Percentiles rank a stretch among this genome's conserved stretches.
phyloP scores from a whole-genome alignment of 768 basidiomycete genomes.

The Rhizopogon vinicolor region DNA sequence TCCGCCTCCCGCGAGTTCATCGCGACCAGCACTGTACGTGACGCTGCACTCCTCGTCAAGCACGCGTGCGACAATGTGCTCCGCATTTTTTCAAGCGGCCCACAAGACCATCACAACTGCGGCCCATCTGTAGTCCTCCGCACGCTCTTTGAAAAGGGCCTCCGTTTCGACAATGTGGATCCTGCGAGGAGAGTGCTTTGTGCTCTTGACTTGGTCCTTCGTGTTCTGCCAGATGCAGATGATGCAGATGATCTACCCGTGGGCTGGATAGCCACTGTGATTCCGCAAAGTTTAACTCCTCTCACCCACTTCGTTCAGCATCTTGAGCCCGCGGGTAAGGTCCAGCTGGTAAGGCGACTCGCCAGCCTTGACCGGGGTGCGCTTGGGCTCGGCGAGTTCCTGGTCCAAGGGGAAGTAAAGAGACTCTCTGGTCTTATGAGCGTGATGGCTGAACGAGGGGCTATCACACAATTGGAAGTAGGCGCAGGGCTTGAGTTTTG shows the following conservation, averaged over 20 bases:
- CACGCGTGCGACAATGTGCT: constrained; percentile 51
- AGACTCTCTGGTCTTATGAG: constrained; percentile 1
- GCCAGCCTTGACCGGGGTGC: constrained; percentile 51
- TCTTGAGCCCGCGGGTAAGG: constrained; percentile 52
- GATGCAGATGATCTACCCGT: constrained; percentile 8
- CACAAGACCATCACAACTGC: constrained; percentile 25
- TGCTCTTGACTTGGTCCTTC: constrained; percentile 51
- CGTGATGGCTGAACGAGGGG: constrained; percentile 23
- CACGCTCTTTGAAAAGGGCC: constrained; percentile 49
- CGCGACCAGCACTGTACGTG: constrained; percentile 3
- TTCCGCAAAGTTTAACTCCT: constrained; percentile 55
- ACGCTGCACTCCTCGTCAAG: constrained; percentile 40
- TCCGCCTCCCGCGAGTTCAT: constrained; percentile 26
- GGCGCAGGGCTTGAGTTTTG: constrained; percentile 44
- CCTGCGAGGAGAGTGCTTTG: constrained; percentile 55
- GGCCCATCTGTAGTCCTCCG: constrained; percentile 51
- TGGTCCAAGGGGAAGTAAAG: constrained; percentile 56
- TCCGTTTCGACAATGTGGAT: constrained; percentile 38
- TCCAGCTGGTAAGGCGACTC: constrained; percentile 50
- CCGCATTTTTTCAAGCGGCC: constrained; percentile 31
- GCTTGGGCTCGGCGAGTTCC: constrained; percentile 40
- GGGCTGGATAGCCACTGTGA: constrained; percentile 47
- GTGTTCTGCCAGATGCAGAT: constrained; percentile 43
- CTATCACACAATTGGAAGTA: constrained; percentile 41
- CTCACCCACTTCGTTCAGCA: constrained; percentile 50